Base-by-base conservation (phyloP, 371 early-diverging fungal genomes). In the Saksenaea vasiformis region DNA sequence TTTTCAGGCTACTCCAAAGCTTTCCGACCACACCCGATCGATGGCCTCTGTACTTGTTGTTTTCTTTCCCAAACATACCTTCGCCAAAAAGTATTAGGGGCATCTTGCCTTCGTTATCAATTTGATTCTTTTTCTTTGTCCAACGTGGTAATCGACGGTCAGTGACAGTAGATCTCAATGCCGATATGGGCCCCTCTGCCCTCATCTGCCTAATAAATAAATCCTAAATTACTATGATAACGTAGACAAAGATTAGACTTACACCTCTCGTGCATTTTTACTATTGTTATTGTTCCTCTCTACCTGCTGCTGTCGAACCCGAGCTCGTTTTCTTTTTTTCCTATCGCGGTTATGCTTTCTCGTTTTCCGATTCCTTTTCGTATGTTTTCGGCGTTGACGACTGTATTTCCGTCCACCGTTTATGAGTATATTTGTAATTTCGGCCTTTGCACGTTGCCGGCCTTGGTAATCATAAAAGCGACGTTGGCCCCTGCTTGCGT, bases 51-150 rank as follows among this genome's bases (percentile, higher is more conserved):
- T 26, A 14, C 37, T 28, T 43, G 41, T 17, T 39, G 14, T 13
- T 9, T 17, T 58, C 43, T 38, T 58, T 58, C 19, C 58, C 41
- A 37, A 43, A 58, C 58, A 58, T 58, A 5, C 58, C 58, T 35
- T 41, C 41, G 43, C 58, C 58, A 41, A 58, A 58, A 19, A 58
- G 10, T 2, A 58, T 22, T 1, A 58, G 43, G 36, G 58, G 58
- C 58, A 37, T 58, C 35, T 27, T 56, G 10, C 28, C 56, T 17
- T 56, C 28, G 28, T 19, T 56, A 31, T 28, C 17, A 11, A 17
- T 17, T 11, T 17, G 5, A 26, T 14, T 13, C 28, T 56, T 56
- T 10, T 26, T 35, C 13, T 17, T 11, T 19, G 14, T 56, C 56
- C 56, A 56, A 9, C 28, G 19, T 8, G 27, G 24, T 9, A 31